These are phyloP conservation scores for Boletus reticuloceps DNA, from an alignment of 768 basidiomycete genomes.

Conservation along the genomic window DNA sequence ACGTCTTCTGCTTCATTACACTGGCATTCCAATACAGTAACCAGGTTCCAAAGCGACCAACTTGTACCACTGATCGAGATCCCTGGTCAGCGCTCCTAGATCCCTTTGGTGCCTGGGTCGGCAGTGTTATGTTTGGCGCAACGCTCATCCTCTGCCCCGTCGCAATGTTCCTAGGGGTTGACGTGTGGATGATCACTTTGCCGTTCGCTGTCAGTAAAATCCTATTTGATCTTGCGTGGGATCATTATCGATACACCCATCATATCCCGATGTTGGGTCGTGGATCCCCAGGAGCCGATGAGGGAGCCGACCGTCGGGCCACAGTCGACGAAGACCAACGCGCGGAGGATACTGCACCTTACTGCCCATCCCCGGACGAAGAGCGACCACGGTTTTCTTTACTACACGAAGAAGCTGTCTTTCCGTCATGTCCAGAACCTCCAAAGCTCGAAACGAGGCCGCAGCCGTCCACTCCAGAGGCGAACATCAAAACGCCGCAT, in stretches of 20 bases:
- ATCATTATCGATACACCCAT: conserved; percentile 45
- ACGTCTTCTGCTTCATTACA: conserved; percentile 55
- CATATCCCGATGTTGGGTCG: conserved; percentile 12
- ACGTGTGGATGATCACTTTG: conserved; percentile 82
- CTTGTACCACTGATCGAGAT: conserved; percentile 37
- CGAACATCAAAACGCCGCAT: too few species aligned
- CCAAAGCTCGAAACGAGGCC: too few species aligned
- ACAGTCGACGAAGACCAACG: too few species aligned
- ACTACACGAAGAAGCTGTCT: too few species aligned
- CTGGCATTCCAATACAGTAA: conserved; percentile 58
- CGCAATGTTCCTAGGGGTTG: conserved; percentile 72
- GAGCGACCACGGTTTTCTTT: too few species aligned
- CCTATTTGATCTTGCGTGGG: conserved; percentile 60
- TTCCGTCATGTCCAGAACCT: too few species aligned
- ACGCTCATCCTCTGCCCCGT: conserved; percentile 73
- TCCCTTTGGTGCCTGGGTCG: conserved; percentile 69
- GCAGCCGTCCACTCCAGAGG: too few species aligned
- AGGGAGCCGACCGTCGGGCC: too few species aligned
- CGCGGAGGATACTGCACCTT: too few species aligned
- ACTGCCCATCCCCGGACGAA: too few species aligned
- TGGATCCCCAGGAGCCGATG: neutral
- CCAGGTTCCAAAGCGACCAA: conserved; percentile 48
- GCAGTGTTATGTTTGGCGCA: conserved; percentile 58
- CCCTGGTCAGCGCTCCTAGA: conserved; percentile 71
- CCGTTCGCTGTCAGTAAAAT: conserved; percentile 79